Evolutionary conservation across 2,329 filamentous ascomycete species (phyloP).

Genomic region (Rutstroemia sp.): DNA sequence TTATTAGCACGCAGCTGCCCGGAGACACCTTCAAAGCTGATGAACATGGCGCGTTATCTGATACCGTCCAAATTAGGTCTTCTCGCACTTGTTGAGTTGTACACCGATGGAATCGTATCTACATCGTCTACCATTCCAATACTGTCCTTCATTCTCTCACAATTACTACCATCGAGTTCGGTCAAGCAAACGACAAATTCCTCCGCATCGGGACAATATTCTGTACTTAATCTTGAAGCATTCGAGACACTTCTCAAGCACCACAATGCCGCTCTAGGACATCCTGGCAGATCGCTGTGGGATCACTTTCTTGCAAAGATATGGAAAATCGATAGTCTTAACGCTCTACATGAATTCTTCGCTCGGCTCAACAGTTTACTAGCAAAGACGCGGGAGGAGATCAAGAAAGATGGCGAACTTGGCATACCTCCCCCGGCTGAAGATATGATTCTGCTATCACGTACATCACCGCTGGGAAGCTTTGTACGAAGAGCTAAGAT

Average conservation of each 20-base stretch:
- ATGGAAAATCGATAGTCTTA: conserved; percentile 77
- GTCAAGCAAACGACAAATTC: conserved; percentile 19
- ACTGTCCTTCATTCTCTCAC: conserved; percentile 70
- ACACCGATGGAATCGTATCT: conserved; percentile 64
- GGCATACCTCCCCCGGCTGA: conserved; percentile 41
- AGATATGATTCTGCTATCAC: conserved; percentile 54
- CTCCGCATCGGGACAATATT: conserved; percentile 34
- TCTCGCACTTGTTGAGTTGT: conserved; percentile 73
- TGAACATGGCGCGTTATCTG: conserved; percentile 67
- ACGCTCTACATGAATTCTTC: conserved; percentile 75
- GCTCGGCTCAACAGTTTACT: conserved; percentile 50
- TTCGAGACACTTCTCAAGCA: conserved; percentile 52
- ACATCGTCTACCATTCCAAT: conserved; percentile 65
- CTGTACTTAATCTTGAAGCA: conserved; percentile 45
- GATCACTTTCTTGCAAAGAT: conserved; percentile 74
- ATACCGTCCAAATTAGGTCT: conserved; percentile 85
- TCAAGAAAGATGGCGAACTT: conserved; percentile 46
- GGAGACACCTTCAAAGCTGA: not conserved
- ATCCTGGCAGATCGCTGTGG: conserved; percentile 78
- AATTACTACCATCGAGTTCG: conserved; percentile 48
- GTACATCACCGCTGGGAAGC: conserved; percentile 70
- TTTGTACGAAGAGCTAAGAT: conserved; percentile 72
- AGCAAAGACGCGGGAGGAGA: conserved; percentile 54
- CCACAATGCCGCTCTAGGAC: conserved; percentile 44
- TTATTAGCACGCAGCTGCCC: not conserved